Evolutionary conservation across 768 basidiomycete genomes (phyloP), one percentile per base, ranked within the genome.

Genomic region (Rhodotorula sphaerocarpa): DNA sequence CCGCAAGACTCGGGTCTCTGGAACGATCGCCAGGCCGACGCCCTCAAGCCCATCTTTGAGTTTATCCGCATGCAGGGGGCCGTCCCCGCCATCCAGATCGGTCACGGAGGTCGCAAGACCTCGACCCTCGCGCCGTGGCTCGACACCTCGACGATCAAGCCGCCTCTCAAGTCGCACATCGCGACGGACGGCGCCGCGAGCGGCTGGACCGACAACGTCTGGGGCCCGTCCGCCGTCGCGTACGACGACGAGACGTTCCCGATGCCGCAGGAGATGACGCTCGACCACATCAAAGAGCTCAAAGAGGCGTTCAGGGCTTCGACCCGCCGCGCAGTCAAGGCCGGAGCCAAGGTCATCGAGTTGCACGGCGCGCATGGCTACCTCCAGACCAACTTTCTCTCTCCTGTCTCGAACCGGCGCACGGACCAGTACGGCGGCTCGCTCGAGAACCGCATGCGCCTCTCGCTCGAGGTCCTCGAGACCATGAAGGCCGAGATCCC

Each of bases 71-170:
- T 81, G 0, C 85, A 87, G 50, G 84, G 82, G 14, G 80, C 84
- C 2, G 78, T 80, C 51, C 83, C 90, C 31, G 89, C 86, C 2
- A 79, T 91, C 36, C 89, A 91, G 72, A 81, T 91, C 25, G 82
- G 83, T 0, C 88, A 90, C 73, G 86, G 84, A 0, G 87, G 87
- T 0, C 78, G 86, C n/a, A 91, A 92, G 73, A 84, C 85, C 0
- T 84, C 82, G 14, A 85, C 82, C 0, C 78, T 80, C 55, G 80
- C 86, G 1, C 85, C 86, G 3, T 89, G 85, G 85, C 79, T 86
- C 36, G 31, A 78, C 54, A 45, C 50, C 5, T 59, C 66, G 21
- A 59, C 57, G 75, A 69, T 71, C 55, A 54, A 69, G 43, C 45
- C 66, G 57, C 23, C 63, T 55, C 64, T 63, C 25, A 62, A 59